These are phyloP conservation scores for Phytophthora constricta DNA, from an alignment of 352 stramenopile species.

Conservation along the genomic window DNA sequence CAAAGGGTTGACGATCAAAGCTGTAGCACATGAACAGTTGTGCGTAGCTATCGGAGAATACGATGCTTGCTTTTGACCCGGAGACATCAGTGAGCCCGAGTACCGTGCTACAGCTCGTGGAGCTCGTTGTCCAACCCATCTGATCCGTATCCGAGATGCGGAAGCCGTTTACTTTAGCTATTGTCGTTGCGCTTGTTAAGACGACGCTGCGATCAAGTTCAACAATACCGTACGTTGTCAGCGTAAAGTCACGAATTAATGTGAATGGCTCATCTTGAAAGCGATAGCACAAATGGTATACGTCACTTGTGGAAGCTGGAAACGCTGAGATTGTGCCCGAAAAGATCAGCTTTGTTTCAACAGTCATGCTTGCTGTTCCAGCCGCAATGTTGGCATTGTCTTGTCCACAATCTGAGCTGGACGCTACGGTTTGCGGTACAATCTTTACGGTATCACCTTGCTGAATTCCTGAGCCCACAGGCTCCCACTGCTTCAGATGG, in stretches of 20 bases:
- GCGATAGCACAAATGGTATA: slow-evolving; percentile 77
- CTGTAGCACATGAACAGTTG: slow-evolving; percentile 68
- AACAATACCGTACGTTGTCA: slow-evolving; percentile 56
- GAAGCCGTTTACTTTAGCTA: slow-evolving; percentile 55
- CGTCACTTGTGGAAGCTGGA: slow-evolving; percentile 43
- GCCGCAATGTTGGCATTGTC: slow-evolving; percentile 42
- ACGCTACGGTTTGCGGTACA: slow-evolving; percentile 50
- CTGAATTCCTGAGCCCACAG: slow-evolving; percentile 54
- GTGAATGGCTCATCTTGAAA: slow-evolving; percentile 73
- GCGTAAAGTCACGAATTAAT: slow-evolving; percentile 46
- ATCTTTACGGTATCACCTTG: slow-evolving; percentile 61
- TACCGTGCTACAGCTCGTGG: slow-evolving; percentile 42
- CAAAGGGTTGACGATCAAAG: slow-evolving; percentile 65
- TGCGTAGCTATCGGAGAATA: slow-evolving; percentile 42
- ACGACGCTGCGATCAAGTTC: slow-evolving; percentile 52
- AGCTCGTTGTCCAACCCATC: slow-evolving; percentile 57
- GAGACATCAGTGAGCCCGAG: slow-evolving; percentile 41
- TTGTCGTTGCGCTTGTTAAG: slow-evolving; percentile 52
- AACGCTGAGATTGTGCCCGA: slow-evolving; percentile 45
- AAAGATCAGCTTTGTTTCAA: slow-evolving; percentile 40
- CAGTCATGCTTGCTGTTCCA: slow-evolving; percentile 47
- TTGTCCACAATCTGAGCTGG: slow-evolving; percentile 56
- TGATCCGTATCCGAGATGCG: slow-evolving; percentile 55
- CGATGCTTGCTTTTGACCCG: slow-evolving; percentile 35
- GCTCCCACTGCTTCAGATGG: slow-evolving; percentile 55